phyloP scores from a whole-genome alignment of 163 green algal species.

The Scenedesmus sp. region DNA sequence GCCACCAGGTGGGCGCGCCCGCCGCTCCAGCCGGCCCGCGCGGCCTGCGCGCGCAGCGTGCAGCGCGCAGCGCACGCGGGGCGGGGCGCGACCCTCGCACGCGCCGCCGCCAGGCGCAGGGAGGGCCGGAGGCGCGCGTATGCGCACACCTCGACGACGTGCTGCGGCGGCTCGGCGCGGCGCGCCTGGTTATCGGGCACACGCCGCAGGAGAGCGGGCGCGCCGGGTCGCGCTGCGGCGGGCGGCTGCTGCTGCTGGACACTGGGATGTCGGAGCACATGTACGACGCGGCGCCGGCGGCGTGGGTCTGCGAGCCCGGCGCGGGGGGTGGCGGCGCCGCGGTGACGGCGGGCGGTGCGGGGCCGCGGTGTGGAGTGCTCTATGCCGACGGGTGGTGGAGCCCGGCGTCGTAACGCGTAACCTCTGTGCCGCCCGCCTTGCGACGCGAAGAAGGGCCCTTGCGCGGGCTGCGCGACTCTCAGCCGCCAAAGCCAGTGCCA shows the following conservation, averaged over 20 bases:
- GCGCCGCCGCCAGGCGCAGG: too few relatives aligned
- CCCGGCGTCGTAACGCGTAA: too few relatives aligned
- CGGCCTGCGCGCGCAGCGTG: not conserved
- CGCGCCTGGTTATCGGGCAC: conserved; percentile 29
- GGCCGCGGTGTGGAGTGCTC: too few relatives aligned
- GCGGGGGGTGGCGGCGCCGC: too few relatives aligned
- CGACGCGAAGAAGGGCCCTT: too few relatives aligned
- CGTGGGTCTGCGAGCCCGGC: conserved; percentile 4
- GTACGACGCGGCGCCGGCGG: not conserved
- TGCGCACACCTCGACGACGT: not conserved
- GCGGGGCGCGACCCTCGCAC: not conserved
- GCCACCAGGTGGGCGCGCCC: not conserved
- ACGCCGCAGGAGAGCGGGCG: conserved; percentile 4
- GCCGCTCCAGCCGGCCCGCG: not conserved
- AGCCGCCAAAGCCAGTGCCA: too few relatives aligned
- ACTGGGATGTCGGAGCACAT: conserved; percentile 35
- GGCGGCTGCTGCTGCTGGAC: conserved; percentile 35
- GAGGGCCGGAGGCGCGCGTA: too few relatives aligned
- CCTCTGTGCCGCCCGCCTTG: too few relatives aligned
- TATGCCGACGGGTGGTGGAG: too few relatives aligned
- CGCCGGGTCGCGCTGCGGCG: conserved; percentile 1
- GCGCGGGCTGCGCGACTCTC: too few relatives aligned
- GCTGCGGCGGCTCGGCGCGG: conserved; percentile 8
- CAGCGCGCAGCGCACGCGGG: not conserved
- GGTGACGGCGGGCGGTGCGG: too few relatives aligned